Evolutionary conservation across 805 yeast species (phyloP).

Genomic region (Millerago galiae): DNA sequence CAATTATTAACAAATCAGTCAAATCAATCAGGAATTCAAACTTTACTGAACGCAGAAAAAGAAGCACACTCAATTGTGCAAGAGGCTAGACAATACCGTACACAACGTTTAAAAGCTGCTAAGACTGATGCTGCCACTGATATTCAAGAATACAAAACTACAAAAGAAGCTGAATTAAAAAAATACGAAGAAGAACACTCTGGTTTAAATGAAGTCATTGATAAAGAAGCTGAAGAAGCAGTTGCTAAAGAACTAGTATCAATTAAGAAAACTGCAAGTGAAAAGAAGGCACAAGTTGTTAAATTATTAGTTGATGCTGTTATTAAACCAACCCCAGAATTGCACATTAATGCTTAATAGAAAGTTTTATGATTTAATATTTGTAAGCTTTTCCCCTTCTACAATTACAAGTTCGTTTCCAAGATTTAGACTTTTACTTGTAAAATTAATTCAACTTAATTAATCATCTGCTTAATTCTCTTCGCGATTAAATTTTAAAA

Average conservation of each 20-base stretch:
- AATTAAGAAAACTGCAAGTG: conserved; percentile 58
- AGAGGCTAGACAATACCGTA: conserved; percentile 86
- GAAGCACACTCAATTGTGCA: conserved; percentile 95
- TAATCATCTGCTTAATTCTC: no score
- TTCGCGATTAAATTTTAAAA: no score
- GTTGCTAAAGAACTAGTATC: conserved; percentile 65
- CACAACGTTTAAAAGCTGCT: conserved; percentile 86
- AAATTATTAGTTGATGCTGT: conserved; percentile 76
- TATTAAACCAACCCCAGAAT: conserved; percentile 69
- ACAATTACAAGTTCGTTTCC: no score
- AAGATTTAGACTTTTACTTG: no score
- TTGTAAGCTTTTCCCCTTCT: no score
- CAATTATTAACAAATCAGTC: conserved; percentile 7
- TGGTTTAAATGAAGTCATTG: conserved; percentile 70
- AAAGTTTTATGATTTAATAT: neutral
- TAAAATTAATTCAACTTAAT: no score
- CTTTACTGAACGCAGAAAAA: conserved; percentile 66
- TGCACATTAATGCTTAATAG: conserved; percentile 65
- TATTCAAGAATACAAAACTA: conserved; percentile 75
- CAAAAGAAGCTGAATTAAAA: conserved; percentile 78
- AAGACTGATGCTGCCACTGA: conserved; percentile 89
- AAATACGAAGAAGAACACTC: conserved; percentile 65
- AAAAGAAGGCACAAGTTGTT: conserved; percentile 62
- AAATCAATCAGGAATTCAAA: conserved; percentile 22
- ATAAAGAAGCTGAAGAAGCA: conserved; percentile 67